These are phyloP conservation scores for Aotearoamyces nothofagi DNA, from an alignment of 2,329 filamentous ascomycete species.

Conservation along the genomic window DNA sequence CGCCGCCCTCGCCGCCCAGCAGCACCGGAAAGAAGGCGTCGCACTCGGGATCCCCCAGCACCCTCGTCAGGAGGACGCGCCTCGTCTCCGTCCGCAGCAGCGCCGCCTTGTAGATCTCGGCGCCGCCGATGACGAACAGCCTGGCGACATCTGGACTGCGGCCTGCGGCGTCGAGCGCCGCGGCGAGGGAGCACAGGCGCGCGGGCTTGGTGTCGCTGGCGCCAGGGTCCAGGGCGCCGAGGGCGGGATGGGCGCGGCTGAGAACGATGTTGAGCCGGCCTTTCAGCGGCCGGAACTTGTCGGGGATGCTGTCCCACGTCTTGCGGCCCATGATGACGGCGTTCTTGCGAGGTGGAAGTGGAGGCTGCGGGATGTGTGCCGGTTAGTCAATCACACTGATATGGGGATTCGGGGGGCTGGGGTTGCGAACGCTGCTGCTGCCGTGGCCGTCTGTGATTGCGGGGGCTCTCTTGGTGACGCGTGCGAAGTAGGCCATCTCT, in stretches of 20 bases:
- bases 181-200: constrained; percentile 33
- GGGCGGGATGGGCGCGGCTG: constrained; percentile 33
- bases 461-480: constrained; percentile 59
- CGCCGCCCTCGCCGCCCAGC: constrained; percentile 24
- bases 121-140: constrained; percentile 82
- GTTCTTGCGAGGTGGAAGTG: constrained; percentile 30
- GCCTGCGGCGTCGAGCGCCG: constrained; percentile 28
- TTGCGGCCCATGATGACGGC: constrained; percentile 95
- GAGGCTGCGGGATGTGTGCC: too few relatives aligned
- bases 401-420: too few relatives aligned
- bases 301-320: constrained; percentile 85
- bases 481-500: constrained; percentile 92
- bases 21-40: constrained; percentile 59
- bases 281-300: constrained; percentile 62
- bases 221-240: constrained; percentile 9
- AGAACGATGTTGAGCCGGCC: constrained; percentile 74
- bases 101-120: constrained; percentile 65
- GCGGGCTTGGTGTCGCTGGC: not conserved
- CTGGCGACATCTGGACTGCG: constrained; percentile 8
- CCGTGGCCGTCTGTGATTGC: constrained; percentile 9
- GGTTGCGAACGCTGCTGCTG: too few relatives aligned
- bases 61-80: constrained; percentile 54
- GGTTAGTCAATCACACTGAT: too few relatives aligned
- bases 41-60: constrained; percentile 56
- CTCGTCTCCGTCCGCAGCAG: constrained; percentile 41